Base-by-base conservation (phyloP, 108 stramenopile species). In the Parmales sp. region DNA sequence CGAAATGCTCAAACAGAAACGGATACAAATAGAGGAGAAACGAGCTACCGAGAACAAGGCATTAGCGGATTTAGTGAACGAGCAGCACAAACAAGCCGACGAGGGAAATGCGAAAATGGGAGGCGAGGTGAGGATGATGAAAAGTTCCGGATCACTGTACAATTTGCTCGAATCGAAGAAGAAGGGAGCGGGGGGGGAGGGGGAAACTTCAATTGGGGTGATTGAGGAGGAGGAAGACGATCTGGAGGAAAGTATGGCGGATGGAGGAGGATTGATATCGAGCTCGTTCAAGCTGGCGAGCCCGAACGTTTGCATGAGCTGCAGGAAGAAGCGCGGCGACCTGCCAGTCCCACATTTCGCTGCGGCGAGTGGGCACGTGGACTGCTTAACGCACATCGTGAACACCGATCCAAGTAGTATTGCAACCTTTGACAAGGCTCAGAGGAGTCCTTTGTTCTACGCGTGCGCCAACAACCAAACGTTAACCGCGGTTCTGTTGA, bases 391-490 rank as follows among this genome's bases (percentile, higher is more conserved):
- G 9, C 36, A 60, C 16, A 60, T 60, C 54, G 31, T 13, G 29
- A 60, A 60, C 54, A 60, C 29, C 54, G 54, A 60, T 34, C 13
- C n/a, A 11, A 60, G 16, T 20, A 7, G 36, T 7, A 60, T 60
- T 34, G 3, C 54, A 13, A 34, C 29, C 54, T 60, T 60, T 29
- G 54, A 60, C 54, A 60, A 60, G 54, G 54, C 54, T 28, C 54
- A 60, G 28, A 28, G 54, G 29, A 34, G 29, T 34, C 54, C 54
- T 28, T 34, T 60, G 28, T 60, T 60, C 54, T 60, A 60, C 28
- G 54, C 54, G 2, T 60, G 54, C 54, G 54, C 54, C 28, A 60
- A 60, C 54, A 60, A 34, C 28, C 54, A 60, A 20, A 60, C 54
- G 31, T 13, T 60, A 34, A 60, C 54, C 54, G 54, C 54, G 18